Evolutionary conservation across 371 early-diverging fungal species (phyloP).

Genomic region (Apophysomyces trapeziformis): DNA sequence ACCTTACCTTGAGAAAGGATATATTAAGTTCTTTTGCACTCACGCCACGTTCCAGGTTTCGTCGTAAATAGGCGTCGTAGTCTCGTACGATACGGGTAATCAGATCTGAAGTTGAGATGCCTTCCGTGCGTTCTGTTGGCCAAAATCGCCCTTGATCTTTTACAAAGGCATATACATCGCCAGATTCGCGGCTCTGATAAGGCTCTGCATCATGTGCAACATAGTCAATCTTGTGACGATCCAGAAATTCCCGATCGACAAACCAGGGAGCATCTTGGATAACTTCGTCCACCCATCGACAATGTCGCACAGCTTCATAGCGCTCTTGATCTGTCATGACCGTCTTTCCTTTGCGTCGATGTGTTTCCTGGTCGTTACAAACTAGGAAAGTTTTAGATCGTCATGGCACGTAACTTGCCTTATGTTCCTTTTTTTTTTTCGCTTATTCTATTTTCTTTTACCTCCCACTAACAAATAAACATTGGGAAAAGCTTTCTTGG

Average conservation of each 20-base stretch:
- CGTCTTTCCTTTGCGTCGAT: constrained; percentile 90
- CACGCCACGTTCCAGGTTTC: constrained; percentile 94
- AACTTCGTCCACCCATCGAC: constrained; percentile 97
- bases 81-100: constrained; percentile 96
- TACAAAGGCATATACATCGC: constrained; percentile 95
- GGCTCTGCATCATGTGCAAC: constrained; percentile 99
- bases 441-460: constrained; percentile 11
- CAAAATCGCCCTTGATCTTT: constrained; percentile 89
- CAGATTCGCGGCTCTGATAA: constrained; percentile 77
- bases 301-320: constrained; percentile 90
- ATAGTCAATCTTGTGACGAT: constrained; percentile 90
- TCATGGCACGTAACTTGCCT: not conserved
- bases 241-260: constrained; percentile 87
- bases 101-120: constrained; percentile 93
- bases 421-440: constrained; percentile 23
- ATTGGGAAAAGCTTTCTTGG: constrained; percentile 89
- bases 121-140: constrained; percentile 92
- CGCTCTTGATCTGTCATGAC: constrained; percentile 91
- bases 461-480: constrained; percentile 91
- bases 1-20: constrained; percentile 75
- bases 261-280: constrained; percentile 91
- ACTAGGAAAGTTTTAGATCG: constrained; percentile 45
- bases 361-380: constrained; percentile 85
- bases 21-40: constrained; percentile 91
- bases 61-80: constrained; percentile 91